phyloP scores from a whole-genome alignment of 1,284 basidiomycete species.

The Irpex lacteus region DNA sequence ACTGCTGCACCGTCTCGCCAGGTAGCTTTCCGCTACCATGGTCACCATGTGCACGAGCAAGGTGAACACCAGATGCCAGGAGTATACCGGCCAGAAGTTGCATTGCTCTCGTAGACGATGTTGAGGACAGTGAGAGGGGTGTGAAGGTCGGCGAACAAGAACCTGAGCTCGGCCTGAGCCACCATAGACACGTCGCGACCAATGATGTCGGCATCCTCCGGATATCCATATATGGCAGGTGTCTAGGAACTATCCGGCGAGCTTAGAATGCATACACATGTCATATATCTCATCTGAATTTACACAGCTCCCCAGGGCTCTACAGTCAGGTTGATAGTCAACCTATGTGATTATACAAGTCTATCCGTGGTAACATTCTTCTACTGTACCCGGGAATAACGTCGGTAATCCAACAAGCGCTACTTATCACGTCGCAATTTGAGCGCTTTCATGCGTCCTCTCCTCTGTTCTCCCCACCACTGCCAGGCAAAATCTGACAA shows the following conservation, averaged over 20 bases:
- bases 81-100: constrained; percentile 35
- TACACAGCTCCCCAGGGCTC: no score
- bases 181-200: constrained; percentile 4
- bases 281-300: no score
- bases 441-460: no score
- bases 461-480: no score
- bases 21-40: constrained; percentile 21
- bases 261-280: background rate
- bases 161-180: background rate
- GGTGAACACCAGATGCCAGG: constrained; percentile 28
- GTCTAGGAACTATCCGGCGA: background rate
- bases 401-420: no score
- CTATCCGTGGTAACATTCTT: no score
- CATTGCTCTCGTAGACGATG: constrained; percentile 17
- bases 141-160: constrained; percentile 1
- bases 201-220: background rate
- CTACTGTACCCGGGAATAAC: no score
- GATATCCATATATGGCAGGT: background rate
- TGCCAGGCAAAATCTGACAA: no score
- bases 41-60: constrained; percentile 24
- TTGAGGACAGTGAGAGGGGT: background rate
- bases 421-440: no score
- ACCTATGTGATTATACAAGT: no score
- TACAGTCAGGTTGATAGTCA: no score
- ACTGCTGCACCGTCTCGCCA: constrained; percentile 38